Base-by-base conservation (phyloP, 2,329 filamentous ascomycete genomes). In the Colletotrichum sp. region DNA sequence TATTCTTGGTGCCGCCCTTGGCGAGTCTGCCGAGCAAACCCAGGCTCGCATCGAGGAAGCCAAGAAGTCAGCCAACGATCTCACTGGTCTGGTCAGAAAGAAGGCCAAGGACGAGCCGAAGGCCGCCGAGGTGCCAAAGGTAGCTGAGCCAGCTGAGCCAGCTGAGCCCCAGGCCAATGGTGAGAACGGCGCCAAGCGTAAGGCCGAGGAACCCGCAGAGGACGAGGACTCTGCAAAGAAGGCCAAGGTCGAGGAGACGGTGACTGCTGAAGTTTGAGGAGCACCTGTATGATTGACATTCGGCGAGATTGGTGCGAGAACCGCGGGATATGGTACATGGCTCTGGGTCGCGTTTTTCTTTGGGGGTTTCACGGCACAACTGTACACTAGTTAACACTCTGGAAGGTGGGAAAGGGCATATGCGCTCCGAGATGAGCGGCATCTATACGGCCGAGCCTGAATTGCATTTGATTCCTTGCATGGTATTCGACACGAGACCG, bases 1-100 rank as follows among this genome's bases (percentile, higher is more conserved):
- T 34, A 86, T 95, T 31, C 85, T 95, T 8, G 91, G 92, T 70
- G 87, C 90, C 24, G 86, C 91, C 55, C 82, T 93, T 6, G 93
- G 92, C 71, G 90, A 92, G 79, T 89, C 90, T 43, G 86, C 90
- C 4, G 87, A 86, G 2, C 87, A 92, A 69, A 89, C 91, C 66
- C 87, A 91, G 76, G 91, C 91, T 29, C 88, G 90, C 76, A 86
- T 95, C 59, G 91, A 93, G 59, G 93, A 95, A 80, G 94, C 93
- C 33, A 94, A 92, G 78, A 93, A 93, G 84, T 89, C 86, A 9
- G 94, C 94, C 8, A 95, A 90, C 18, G 94, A 97, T 80, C 85
- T 97, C 16, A 91, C 90, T 0, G 90, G 92, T n/a, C 86, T 96
- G 59, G 92, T 96, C 57, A 91, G 93, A 78, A 96, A 93, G 80